Evolutionary conservation across 371 early-diverging fungal species (phyloP).

Genomic region (Syncephalis fuscata): DNA sequence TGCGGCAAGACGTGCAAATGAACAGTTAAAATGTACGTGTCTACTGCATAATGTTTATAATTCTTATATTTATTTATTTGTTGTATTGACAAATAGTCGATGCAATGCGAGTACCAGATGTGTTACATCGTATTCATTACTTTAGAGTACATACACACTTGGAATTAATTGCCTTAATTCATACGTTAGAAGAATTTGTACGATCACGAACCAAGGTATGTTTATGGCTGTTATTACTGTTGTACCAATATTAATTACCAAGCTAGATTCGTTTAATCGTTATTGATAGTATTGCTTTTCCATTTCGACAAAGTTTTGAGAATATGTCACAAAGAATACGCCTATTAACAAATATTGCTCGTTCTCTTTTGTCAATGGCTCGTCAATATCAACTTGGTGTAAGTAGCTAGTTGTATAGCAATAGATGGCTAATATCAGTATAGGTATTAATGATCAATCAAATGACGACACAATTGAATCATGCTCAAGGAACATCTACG

Average conservation of each 20-base stretch:
- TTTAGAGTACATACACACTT: conserved; percentile 27
- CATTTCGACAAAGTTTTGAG: conserved; percentile 28
- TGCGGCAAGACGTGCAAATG: conserved; percentile 1
- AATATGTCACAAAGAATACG: conserved; percentile 22
- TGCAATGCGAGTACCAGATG: conserved; percentile 3
- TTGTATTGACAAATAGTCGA: no score
- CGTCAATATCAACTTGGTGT: neutral
- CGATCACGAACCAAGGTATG: conserved; percentile 17
- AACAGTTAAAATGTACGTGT: neutral
- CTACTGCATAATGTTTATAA: neutral
- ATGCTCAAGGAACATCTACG: conserved; percentile 5
- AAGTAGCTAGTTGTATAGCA: no score
- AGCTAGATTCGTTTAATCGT: conserved; percentile 17
- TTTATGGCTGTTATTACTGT: no score
- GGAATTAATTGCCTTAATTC: conserved; percentile 29
- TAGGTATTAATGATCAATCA: conserved; percentile 23
- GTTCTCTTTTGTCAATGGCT: conserved; percentile 22
- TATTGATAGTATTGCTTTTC: conserved; percentile 46
- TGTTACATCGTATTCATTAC: conserved; percentile 25
- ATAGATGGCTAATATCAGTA: neutral
- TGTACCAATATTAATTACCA: no score
- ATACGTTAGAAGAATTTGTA: conserved; percentile 27
- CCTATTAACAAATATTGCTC: conserved; percentile 24
- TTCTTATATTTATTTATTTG: neutral
- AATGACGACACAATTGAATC: conserved; percentile 20